Base-by-base conservation (phyloP, 1,139 yeast genomes). In the Magnusiomyces suaveolens region DNA sequence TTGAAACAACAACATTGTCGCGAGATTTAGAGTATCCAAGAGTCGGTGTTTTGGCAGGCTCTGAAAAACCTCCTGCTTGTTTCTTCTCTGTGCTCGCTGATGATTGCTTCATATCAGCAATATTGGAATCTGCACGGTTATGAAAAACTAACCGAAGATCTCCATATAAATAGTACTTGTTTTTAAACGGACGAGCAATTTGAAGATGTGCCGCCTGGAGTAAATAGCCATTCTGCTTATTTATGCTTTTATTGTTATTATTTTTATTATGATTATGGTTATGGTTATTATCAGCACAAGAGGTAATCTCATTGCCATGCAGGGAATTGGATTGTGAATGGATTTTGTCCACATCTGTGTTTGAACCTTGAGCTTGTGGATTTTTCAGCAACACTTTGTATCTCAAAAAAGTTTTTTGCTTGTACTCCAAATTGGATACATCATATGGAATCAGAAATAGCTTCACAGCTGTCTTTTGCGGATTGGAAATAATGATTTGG, bases 401-500 rank as follows among this genome's bases (percentile, higher is more conserved):
- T 29, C 75, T 60, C 6, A 72, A 56, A 54, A 72, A 68, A 6
- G 70, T 65, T 57, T 65, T 69, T 38, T 67, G 55, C 12, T 65
- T 63, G 2, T 59, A 57, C 1, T 68, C 62, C 63, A 75, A 60
- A 16, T 61, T 61, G 1, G 68, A 53, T 36, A 74, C 58, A 55
- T 75, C 70, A 57, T 72, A 75, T n/a, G 74, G 72, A 21, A 75
- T 60, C 32, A 73, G 56, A 41, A 73, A 66, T 41, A 72, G 57
- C 43, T 69, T 68, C 16, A 71, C 68, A 1, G 73, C 70, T 1
- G 75, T 72, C 50, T 67, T 66, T 53, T 75, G 72, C 33, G 67
- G 64, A 59, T 75, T 75, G 56, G 69, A 72, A 3, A 74, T 64
- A n/a, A 72, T 65, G 41, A 75, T 57, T 59, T 75, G 78, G 3